Base-by-base conservation (phyloP, 192 early-diverging fungal genomes). In the Fimicolochytrium jonesii region DNA sequence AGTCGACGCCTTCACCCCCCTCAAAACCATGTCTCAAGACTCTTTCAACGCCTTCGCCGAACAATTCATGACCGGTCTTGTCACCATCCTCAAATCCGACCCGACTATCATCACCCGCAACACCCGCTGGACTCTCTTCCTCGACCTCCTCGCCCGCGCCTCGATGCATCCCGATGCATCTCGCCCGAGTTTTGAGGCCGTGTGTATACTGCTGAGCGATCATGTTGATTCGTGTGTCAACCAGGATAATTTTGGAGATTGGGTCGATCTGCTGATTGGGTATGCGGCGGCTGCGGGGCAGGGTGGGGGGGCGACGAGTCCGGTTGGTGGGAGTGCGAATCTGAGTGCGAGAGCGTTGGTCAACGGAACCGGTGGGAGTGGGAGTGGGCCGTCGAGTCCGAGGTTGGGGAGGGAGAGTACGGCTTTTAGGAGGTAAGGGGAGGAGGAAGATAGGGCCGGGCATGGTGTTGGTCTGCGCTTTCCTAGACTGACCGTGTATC, bases 61-160 rank as follows among this genome's bases (percentile, higher is more conserved):
- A 58, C 89, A 88, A 60, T 77, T 87, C 69, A 88, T 86, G 83
- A 84, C 89, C 1, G 90, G 90, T 32, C 73, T 92, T 11, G 64
- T 84, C 39, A 80, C 75, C 47, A 56, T 91, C 1, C 61, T 87
- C 31, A 84, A 87, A 66, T 70, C 79, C 0, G 84, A 87, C 56
- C 60, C 64, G n/a, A 59, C 44, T 7, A 41, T 71, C 20, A 25
- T 79, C 13, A 28, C 56, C 44, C 64, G 55, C 46, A 64, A 51
- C 65, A 53, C 62, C n/a, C 11, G 39, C 13, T 86, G 83, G 82
- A 67, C 78, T 20, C 62, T 70, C 6, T 65, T 88, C 11, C 68
- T 88, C 43, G 66, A 64, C 15, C 58, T 90, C 6, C 60, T 91
- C 34, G 69, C 73, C 0, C 67, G 76, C 2, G 79, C 85, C 6